Evolutionary conservation across 2,329 filamentous ascomycete species (phyloP).

Genomic region (Coleophoma cylindrospora): DNA sequence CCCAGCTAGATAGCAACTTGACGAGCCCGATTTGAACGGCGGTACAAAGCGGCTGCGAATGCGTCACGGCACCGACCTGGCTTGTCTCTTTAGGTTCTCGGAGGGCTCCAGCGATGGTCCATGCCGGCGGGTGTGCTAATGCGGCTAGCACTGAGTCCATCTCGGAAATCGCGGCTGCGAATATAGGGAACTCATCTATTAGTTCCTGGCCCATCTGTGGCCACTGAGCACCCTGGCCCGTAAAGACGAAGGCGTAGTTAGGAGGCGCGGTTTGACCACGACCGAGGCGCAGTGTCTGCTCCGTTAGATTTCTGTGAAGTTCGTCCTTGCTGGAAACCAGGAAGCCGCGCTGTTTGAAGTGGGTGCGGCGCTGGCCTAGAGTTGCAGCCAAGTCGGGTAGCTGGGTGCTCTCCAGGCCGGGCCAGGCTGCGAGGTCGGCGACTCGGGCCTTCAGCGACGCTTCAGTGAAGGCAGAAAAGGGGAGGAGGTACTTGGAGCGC

Average conservation of each 20-base stretch:
- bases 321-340: neutral
- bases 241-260: slow-evolving; percentile 16
- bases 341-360: too few species aligned
- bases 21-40: neutral
- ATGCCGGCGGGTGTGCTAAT: neutral
- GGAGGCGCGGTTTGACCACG: too few species aligned
- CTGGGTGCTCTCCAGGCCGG: too few species aligned
- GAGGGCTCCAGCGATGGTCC: slow-evolving; percentile 2
- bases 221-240: slow-evolving; percentile 26
- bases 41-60: neutral
- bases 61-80: neutral
- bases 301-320: neutral
- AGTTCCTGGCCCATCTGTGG: slow-evolving; percentile 18
- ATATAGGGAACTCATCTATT: slow-evolving; percentile 3
- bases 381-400: too few species aligned
- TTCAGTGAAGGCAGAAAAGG: too few species aligned
- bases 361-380: too few species aligned
- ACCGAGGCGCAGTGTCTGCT: neutral
- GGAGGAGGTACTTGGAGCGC: too few species aligned
- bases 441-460: too few species aligned
- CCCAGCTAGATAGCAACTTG: neutral
- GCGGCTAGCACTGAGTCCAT: slow-evolving; percentile 5
- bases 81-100: too few species aligned
- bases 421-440: too few species aligned
- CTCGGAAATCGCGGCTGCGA: neutral